Evolutionary conservation across 768 basidiomycete genomes (phyloP).

Genomic region (Russula virescens): DNA sequence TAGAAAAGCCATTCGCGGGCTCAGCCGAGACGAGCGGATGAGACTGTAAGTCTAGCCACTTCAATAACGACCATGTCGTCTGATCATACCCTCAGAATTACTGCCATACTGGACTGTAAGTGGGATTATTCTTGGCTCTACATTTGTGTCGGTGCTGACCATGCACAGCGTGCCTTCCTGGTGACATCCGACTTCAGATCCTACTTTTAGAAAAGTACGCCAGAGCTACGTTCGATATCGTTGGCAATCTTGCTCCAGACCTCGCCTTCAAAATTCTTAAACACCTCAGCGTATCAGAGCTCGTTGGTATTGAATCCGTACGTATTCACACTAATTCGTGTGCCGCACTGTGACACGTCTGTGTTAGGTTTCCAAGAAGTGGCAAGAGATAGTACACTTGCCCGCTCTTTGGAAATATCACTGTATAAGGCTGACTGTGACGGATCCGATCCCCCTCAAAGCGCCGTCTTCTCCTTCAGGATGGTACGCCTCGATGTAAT

Average conservation of each 20-base stretch:
- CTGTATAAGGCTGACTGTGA: constrained; percentile 64
- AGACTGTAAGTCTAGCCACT: constrained; percentile 50
- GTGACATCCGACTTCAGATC: constrained; percentile 81
- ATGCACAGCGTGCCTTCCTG: constrained; percentile 63
- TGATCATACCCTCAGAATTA: constrained; percentile 38
- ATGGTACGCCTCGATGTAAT: constrained; percentile 46
- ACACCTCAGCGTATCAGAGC: constrained; percentile 51
- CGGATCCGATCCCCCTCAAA: constrained; percentile 62
- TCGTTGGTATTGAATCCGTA: constrained; percentile 55
- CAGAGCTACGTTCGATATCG: constrained; percentile 74
- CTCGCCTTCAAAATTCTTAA: constrained; percentile 60
- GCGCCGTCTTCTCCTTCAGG: constrained; percentile 60
- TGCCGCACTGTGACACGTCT: neutral
- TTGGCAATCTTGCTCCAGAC: constrained; percentile 63
- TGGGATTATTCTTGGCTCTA: neutral
- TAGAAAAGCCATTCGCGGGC: constrained; percentile 52
- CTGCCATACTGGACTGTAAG: constrained; percentile 57
- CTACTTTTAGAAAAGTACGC: constrained; percentile 79
- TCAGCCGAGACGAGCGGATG: constrained; percentile 66
- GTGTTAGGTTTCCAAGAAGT: constrained; percentile 40
- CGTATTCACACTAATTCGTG: constrained; percentile 22
- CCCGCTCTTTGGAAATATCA: constrained; percentile 75
- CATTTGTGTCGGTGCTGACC: constrained; percentile 16
- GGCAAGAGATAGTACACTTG: constrained; percentile 45
- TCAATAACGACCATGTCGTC: constrained; percentile 11